Evolutionary conservation across 441 rosid species (phyloP), one percentile per base, ranked within the genome.

Genomic region (Euphorbia schlechtendalii): DNA sequence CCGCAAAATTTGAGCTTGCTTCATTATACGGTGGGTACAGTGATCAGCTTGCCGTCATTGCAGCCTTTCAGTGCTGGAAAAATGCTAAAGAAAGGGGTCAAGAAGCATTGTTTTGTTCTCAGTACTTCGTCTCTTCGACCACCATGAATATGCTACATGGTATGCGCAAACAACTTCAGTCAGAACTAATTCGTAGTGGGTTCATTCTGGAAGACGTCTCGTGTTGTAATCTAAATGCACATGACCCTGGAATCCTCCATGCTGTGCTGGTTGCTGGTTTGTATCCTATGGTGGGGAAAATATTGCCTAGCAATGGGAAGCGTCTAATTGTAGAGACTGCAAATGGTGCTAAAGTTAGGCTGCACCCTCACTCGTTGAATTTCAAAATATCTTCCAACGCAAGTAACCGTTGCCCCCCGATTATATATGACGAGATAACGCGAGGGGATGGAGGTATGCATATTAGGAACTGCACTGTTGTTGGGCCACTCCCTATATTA

Each of bases 61-160:
- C 96, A 41, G 96, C 98, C 48, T 95, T 83, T 72, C 89, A 95
- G 57, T 84, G 89, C 81, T 95, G 98, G 99, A 89, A 72, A 80
- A 81, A 69, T 61, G 93, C 97, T 41, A 95, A 86, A 71, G 76
- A 63, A 63, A 82, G 80, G 65, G 85, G 87, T 66, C 82, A 72
- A 66, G 78, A 84, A 57, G 73, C 81, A 17, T 65, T 70, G 49
- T 87, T 95, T 78, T 92, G 98, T 81, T 82, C 96, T 62, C 81
- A 81, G 59, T 92, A 86, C 74, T 92, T 88, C 55, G 75, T 92
- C 66, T 90, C 98, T 38, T 74, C 86, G 12, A 56, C 82, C 74
- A 83, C 85, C 68, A 92, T 95, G 97, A 67, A 70, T 56, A 88
- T 92, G 98, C 69, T 95, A 73, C 63, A 70, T 67, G 86, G 90